Base-by-base conservation (phyloP, 2,329 filamentous ascomycete species). In the Arthrobotrys iridis region DNA sequence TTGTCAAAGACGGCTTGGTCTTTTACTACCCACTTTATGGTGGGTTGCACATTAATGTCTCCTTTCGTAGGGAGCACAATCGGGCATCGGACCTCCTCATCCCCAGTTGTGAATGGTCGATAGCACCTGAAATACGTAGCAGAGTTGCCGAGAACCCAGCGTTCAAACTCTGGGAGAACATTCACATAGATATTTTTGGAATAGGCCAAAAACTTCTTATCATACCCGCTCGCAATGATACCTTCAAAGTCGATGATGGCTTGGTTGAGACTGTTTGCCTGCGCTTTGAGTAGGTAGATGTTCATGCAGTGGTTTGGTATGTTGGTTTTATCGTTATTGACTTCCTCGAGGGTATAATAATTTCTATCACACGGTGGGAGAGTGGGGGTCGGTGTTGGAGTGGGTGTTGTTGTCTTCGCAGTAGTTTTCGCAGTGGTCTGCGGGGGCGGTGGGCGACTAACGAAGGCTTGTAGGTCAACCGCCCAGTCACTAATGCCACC, bases 401-500 rank as follows among this genome's bases (percentile, higher is more conserved):
- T 41, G 40, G 40, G 13, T 30, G 55, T 37, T 24, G 37, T 20
- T n/a, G 41, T 45, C 20, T 10, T n/a, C 11, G 41, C 11, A 45
- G 11, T 45, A 37, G 6, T 13, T 37, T 6, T 37, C 33, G 33
- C 13, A 37, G 33, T 37, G 6, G 33, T 6, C 45, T 8, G 26
- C 11, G 45, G 45, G 18, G 13, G 13, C 18, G 48, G 48, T 1
- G 24, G 37, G 6, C 50, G 37, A 45, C 37, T 45, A 26, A 58
- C 50, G 40, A 58, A 58, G 3, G 35, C 35, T 59, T 67, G 64
- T 13, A 67, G 43, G 15, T 67, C 64, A 45, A 67, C 64, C 7
- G 50, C 64, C 64, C 64, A 67, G 15, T 67, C 64, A 46, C 26
- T 58, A 11, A 67, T 30, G 13, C 64, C 64, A 5, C 64, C 64